These are phyloP conservation scores for Thoreauomyces humboldtii DNA, from an alignment of 192 early-diverging fungal genomes.

Conservation along the genomic window DNA sequence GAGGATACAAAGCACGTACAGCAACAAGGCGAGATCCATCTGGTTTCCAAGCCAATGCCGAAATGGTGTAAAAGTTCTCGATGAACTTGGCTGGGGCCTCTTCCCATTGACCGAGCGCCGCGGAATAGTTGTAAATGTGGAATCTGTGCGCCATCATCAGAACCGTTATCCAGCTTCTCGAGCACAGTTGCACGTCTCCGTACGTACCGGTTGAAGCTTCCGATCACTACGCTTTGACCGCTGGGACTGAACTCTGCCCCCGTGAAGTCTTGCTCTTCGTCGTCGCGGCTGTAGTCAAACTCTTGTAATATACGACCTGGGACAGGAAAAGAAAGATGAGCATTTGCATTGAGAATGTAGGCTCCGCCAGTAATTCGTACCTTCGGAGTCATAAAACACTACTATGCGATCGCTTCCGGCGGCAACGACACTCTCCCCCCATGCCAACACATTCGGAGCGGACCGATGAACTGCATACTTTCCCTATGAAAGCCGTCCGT, in stretches of 20 bases:
- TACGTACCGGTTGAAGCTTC: slow-evolving; percentile 55
- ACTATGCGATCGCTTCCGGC: slow-evolving; percentile 54
- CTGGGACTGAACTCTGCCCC: slow-evolving; percentile 52
- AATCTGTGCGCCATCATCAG: slow-evolving; percentile 44
- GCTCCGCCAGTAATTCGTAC: too few relatives aligned
- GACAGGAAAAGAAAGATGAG: background rate
- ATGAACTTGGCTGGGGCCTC: slow-evolving; percentile 56
- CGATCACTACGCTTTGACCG: slow-evolving; percentile 57
- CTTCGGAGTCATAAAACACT: slow-evolving; percentile 52
- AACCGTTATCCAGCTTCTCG: background rate
- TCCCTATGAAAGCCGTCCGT: slow-evolving; percentile 34
- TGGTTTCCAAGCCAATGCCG: slow-evolving; percentile 58
- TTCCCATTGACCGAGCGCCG: slow-evolving; percentile 47
- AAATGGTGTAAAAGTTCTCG: slow-evolving; percentile 62
- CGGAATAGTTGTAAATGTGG: slow-evolving; percentile 55
- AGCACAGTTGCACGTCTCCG: slow-evolving; percentile 2
- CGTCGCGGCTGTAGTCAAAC: slow-evolving; percentile 57
- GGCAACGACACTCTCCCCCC: slow-evolving; percentile 57
- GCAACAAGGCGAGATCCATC: slow-evolving; percentile 60
- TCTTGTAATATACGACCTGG: slow-evolving; percentile 50
- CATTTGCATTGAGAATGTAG: too few relatives aligned
- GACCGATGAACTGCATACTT: slow-evolving; percentile 54
- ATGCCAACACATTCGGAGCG: slow-evolving; percentile 49
- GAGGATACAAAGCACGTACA: too few relatives aligned
- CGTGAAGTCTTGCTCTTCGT: slow-evolving; percentile 56